These are phyloP conservation scores for Alternaria sp. DNA, from an alignment of 2,329 filamentous ascomycete genomes.

Conservation along the genomic window DNA sequence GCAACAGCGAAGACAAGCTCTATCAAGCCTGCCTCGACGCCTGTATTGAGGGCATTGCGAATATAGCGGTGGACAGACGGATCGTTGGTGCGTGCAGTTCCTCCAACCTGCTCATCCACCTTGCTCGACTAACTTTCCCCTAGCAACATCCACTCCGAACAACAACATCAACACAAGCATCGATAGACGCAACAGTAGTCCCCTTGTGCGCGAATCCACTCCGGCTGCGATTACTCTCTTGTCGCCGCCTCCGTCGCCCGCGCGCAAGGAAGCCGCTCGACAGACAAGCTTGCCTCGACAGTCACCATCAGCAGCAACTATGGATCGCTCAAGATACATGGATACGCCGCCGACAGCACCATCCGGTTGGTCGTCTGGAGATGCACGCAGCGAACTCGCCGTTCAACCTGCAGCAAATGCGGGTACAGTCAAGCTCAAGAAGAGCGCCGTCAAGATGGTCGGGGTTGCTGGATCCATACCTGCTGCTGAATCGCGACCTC, in stretches of 20 bases:
- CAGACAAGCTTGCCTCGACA: not conserved
- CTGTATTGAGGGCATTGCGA: slow-evolving; percentile 31
- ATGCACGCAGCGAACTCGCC: slow-evolving; percentile 31
- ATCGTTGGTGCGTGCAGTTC: slow-evolving; percentile 12
- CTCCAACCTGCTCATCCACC: slow-evolving; percentile 5
- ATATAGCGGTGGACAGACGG: slow-evolving; percentile 22
- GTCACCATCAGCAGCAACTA: slow-evolving; percentile 5
- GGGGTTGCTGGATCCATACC: slow-evolving; percentile 23
- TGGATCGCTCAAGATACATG: slow-evolving; percentile 27
- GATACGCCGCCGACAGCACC: slow-evolving; percentile 14
- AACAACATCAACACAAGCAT: slow-evolving; percentile 11
- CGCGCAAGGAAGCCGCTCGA: slow-evolving; percentile 1
- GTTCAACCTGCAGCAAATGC: slow-evolving; percentile 31
- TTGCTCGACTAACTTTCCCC: slow-evolving; percentile 7
- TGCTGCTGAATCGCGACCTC: not conserved
- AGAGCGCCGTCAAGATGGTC: slow-evolving; percentile 40
- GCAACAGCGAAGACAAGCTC: slow-evolving; percentile 23
- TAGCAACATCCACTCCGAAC: slow-evolving; percentile 12
- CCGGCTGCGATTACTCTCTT: slow-evolving; percentile 4
- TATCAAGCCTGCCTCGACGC: slow-evolving; percentile 26
- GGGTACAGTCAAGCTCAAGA: slow-evolving; percentile 40
- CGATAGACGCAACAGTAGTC: not conserved
- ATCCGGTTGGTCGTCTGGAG: slow-evolving; percentile 6
- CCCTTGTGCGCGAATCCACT: not conserved
- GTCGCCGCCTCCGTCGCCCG: slow-evolving; percentile 21